Evolutionary conservation across 257 asterid species (phyloP), one percentile per base, ranked within the genome.

Genomic region (Oldenlandia corymbosa): DNA sequence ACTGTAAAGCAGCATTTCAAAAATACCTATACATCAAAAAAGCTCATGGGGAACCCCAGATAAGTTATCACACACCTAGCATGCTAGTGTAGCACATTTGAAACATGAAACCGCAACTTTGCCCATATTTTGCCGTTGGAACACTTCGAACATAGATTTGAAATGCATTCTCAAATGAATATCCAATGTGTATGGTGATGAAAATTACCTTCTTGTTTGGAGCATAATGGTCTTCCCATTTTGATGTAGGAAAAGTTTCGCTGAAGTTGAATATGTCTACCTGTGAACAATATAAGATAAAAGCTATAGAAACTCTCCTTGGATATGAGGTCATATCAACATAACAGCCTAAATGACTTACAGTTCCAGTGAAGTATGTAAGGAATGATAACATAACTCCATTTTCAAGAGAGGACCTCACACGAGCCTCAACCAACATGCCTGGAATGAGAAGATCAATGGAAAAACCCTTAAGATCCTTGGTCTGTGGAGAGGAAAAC

Each of bases 371-470:
- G 64, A 93, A 93, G 77, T 90, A 93, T 10, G 92, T 78, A 52
- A 93, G 97, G 76, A 93, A 93, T 54, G 96, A 85, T 62, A 93
- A 69, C 85, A 90, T 73, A 75, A 90, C 56, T 53, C 99, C 99
- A 81, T 90, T 93, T 70, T 87, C 97, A 30, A 90, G 92, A 53
- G 84, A 80, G 68, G 99, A 81, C 73, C 71, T 80, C 62, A 93
- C 99, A 68, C 83, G 83, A 62, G 97, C 92, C 75, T 85, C 88
- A 77, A 93, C 95, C 97, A 93, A 74, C 99, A 93, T 93, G 75
- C 99, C 99, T 42, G 99, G 99, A 77, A 80, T 80, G 58, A 93
- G 97, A 79, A 87, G 91, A 81, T 93, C 99, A 64, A 93, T 83
- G 59, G 99, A 93, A 47, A 93, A 78, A 51, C 96, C 94, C 79